These are phyloP conservation scores for Teunomyces barrocoloradensis DNA, from an alignment of 805 yeast genomes.

Conservation along the genomic window DNA sequence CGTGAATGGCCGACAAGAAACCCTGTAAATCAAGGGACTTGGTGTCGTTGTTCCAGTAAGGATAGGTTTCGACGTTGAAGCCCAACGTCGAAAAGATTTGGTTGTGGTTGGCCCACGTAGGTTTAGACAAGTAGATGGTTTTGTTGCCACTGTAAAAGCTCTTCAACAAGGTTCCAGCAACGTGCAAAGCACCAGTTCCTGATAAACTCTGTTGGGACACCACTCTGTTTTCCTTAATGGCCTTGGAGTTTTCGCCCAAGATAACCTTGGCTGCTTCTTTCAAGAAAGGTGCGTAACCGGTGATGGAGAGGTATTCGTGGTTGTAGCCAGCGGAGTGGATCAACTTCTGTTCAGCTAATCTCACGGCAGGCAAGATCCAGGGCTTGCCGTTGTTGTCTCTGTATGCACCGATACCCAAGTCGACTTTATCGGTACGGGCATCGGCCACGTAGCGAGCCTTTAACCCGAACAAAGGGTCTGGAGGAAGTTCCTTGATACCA, in stretches of 20 bases:
- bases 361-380: conserved; percentile 69
- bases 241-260: conserved; percentile 58
- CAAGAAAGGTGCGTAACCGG: conserved; percentile 70
- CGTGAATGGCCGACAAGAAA: conserved; percentile 55
- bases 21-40: conserved; percentile 74
- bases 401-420: conserved; percentile 81
- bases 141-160: conserved; percentile 45
- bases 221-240: conserved; percentile 46
- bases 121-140: conserved; percentile 70
- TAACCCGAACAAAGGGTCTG: conserved; percentile 84
- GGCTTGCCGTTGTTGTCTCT: conserved; percentile 69
- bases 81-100: conserved; percentile 77
- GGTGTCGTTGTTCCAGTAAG: conserved; percentile 78
- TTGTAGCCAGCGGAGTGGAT: conserved; percentile 60
- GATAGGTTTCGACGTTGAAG: conserved; percentile 63
- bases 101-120: conserved; percentile 98
- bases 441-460: conserved; percentile 65
- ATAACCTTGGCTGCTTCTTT: conserved; percentile 71
- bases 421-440: conserved; percentile 65
- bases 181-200: conserved; percentile 89
- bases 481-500: conserved; percentile 63
- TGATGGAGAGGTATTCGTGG: conserved; percentile 86
- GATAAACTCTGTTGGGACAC: conserved; percentile 75
- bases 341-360: conserved; percentile 62
- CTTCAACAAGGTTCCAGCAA: conserved; percentile 71